These are phyloP conservation scores for Mercurialis annua DNA, from an alignment of 345 rosid genomes.

Conservation along the genomic window DNA sequence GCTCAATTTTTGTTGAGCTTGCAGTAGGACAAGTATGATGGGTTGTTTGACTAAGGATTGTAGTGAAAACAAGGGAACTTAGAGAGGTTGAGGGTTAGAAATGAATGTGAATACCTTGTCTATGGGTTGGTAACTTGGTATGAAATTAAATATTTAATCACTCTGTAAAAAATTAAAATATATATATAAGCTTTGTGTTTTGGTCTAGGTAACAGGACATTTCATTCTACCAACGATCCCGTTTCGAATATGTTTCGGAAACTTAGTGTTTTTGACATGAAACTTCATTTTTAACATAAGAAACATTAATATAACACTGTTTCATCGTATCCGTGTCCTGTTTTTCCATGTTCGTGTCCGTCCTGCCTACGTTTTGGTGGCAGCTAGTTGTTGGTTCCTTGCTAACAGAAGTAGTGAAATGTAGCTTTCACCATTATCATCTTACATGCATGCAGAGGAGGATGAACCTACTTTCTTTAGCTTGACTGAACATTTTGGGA, in stretches of 20 bases:
- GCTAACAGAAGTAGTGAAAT: constrained; percentile 7
- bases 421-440: constrained; percentile 17
- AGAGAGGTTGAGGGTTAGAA: constrained; percentile 19
- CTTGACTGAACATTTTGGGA: constrained; percentile 10
- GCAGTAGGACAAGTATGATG: constrained; percentile 1
- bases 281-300: no score
- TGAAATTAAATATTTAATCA: constrained; percentile 20
- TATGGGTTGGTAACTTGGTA: constrained; percentile 20
- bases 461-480: background rate
- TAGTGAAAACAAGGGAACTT: background rate
- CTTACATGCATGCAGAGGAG: background rate
- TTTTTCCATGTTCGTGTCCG: no score
- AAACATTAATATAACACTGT: no score
- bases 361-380: constrained; percentile 11
- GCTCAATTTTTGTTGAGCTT: constrained; percentile 22
- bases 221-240: no score
- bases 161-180: constrained; percentile 19
- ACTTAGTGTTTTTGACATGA: no score
- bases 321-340: no score
- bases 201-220: no score
- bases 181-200: background rate
- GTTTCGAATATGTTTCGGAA: no score
- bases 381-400: constrained; percentile 1
- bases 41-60: background rate
- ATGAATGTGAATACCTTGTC: constrained; percentile 25